Conservation (phyloP, 495 filamentous ascomycete genomes). For the Xylaria palmicola region DNA sequence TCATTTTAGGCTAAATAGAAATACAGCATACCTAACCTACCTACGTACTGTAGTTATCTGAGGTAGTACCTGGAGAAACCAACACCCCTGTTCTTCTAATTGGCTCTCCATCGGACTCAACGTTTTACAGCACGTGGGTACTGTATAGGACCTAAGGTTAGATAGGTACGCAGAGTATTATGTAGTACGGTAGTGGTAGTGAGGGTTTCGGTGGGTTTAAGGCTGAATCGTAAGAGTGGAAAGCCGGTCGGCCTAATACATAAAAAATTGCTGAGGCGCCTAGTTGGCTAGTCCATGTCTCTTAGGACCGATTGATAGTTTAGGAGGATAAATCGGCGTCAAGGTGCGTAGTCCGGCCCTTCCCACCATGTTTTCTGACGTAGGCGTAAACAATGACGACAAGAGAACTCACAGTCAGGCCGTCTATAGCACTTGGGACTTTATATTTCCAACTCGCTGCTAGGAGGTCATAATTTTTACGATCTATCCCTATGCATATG, state of each 20-base stretch:
- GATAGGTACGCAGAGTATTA: too few species aligned
- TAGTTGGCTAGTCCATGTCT: too few species aligned
- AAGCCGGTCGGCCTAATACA: too few species aligned
- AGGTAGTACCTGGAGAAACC: neutral
- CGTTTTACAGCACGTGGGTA: constrained; percentile 9
- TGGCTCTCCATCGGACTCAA: neutral
- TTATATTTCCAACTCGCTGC: too few species aligned
- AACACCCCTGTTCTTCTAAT: neutral
- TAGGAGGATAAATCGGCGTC: too few species aligned
- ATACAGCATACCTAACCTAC: neutral
- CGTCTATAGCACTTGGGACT: too few species aligned
- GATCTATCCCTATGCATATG: neutral
- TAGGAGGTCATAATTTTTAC: too few species aligned
- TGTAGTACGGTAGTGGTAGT: too few species aligned
- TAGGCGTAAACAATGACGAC: neutral
- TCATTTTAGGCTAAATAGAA: neutral
- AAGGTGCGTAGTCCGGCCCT: neutral
- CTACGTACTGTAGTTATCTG: too few species aligned
- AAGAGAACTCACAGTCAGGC: too few species aligned
- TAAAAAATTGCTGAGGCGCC: neutral
- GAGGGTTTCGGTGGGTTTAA: neutral
- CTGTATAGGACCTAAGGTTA: neutral
- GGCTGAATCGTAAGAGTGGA: constrained; percentile 2
- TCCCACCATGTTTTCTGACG: neutral
- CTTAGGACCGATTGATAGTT: too few species aligned